A percentile compares a stretch with the other conserved stretches of the same genome.
These are phyloP conservation scores for Ceratobasidium sp. DNA, from an alignment of 1,284 basidiomycete species.

Conservation along the genomic window DNA sequence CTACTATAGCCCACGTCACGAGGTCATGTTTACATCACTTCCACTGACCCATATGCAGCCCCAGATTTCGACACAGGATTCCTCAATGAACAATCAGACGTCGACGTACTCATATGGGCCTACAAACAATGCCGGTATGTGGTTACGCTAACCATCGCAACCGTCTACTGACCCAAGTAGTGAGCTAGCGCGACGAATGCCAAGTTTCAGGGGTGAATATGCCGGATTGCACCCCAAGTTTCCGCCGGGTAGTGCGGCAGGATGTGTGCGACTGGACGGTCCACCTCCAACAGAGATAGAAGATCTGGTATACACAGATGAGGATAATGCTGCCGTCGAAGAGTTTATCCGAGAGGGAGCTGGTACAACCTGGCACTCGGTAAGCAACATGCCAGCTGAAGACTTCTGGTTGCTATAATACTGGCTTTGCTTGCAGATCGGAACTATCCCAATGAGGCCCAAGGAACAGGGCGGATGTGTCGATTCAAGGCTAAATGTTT, in stretches of 20 bases:
- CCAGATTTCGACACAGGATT: conserved; percentile 46
- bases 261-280: conserved; percentile 46
- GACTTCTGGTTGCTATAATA: neutral
- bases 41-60: conserved; percentile 43
- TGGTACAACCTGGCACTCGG: conserved; percentile 47
- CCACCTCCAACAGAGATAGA: conserved; percentile 56
- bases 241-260: conserved; percentile 55
- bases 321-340: conserved; percentile 63
- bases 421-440: conserved; percentile 53
- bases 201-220: conserved; percentile 61
- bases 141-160: neutral
- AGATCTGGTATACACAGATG: conserved; percentile 60
- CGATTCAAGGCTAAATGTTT: conserved; percentile 66
- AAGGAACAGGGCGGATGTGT: conserved; percentile 66
- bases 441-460: conserved; percentile 73
- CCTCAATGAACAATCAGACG: conserved; percentile 53
- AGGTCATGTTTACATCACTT: conserved; percentile 46
- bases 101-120: conserved; percentile 59
- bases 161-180: conserved; percentile 36
- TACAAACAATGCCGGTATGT: conserved; percentile 61
- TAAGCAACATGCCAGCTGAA: conserved; percentile 24
- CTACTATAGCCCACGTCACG: conserved; percentile 42
- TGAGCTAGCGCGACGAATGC: conserved; percentile 67
- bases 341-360: conserved; percentile 50
- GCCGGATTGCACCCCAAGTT: conserved; percentile 59